Conservation (phyloP, 1,284 basidiomycete species). For the Ustilago sp. region DNA sequence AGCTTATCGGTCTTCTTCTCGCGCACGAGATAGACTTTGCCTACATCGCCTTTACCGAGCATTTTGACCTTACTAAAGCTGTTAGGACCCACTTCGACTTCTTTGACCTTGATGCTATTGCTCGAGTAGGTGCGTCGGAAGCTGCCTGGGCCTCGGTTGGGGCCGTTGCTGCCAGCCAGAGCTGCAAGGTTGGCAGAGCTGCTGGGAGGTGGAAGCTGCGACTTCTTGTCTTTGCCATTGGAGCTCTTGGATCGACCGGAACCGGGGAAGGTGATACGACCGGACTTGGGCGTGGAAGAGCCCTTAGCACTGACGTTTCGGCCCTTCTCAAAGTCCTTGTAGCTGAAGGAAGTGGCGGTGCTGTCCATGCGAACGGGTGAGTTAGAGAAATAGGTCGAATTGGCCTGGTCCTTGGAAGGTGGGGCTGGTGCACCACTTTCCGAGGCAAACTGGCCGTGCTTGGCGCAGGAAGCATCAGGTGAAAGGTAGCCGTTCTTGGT, state of each 20-base stretch:
- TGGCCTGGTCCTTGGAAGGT: conserved; percentile 25
- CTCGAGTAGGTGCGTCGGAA: conserved; percentile 95
- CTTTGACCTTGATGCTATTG: conserved; percentile 93
- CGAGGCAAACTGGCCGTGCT: conserved; percentile 29
- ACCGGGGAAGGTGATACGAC: conserved; percentile 59
- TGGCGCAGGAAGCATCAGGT: conserved; percentile 72
- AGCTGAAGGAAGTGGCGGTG: conserved; percentile 63
- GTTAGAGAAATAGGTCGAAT: conserved; percentile 56
- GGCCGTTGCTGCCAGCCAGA: conserved; percentile 61
- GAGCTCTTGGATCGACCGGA: conserved; percentile 54
- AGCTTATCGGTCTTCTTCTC: conserved; percentile 64
- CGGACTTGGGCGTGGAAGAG: conserved; percentile 52
- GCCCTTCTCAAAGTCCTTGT: conserved; percentile 65
- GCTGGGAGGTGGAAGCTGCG: conserved; percentile 78
- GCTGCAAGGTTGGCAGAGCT: conserved; percentile 73
- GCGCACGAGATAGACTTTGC: conserved; percentile 67
- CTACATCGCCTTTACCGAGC: conserved; percentile 69
- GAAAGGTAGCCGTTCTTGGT: conserved; percentile 63
- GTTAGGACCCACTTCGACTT: conserved; percentile 65
- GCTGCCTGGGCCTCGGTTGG: conserved; percentile 72
- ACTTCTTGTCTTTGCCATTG: conserved; percentile 74
- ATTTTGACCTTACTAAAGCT: conserved; percentile 68
- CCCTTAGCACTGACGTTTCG: conserved; percentile 42
- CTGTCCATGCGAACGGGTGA: conserved; percentile 65
- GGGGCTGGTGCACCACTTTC: conserved; percentile 29